Evolutionary conservation across 306 rosid genomes (phyloP).

Genomic region (Quercus cerris): DNA sequence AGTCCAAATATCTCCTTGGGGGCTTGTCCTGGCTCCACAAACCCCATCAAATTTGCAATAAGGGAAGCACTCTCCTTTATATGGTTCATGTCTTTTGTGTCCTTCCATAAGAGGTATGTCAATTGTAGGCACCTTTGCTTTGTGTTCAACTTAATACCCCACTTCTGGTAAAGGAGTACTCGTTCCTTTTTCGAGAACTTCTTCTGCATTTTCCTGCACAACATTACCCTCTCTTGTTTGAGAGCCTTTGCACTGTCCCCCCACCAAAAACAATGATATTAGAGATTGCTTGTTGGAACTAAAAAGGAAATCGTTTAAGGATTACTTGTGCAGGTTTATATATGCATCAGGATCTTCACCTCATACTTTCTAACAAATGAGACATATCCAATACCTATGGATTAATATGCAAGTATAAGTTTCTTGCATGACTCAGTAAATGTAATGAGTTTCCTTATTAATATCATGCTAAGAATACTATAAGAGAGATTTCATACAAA

Average conservation of each 20-base stretch:
- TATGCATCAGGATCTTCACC: background rate
- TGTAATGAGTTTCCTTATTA: no score
- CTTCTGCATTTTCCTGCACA: conserved; percentile 66
- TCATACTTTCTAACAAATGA: background rate
- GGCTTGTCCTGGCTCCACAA: conserved; percentile 40
- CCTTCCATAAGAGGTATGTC: conserved; percentile 57
- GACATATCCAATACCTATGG: no score
- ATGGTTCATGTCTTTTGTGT: conserved; percentile 55
- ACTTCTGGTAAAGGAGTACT: conserved; percentile 53
- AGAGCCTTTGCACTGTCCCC: conserved; percentile 51
- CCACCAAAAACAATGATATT: background rate
- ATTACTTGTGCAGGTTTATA: background rate
- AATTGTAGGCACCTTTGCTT: conserved; percentile 72
- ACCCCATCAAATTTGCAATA: conserved; percentile 68
- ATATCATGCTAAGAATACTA: no score
- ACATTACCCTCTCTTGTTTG: conserved; percentile 72
- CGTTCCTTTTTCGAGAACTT: conserved; percentile 58
- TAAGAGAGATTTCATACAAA: no score
- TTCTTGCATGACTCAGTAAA: no score
- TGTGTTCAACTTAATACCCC: conserved; percentile 61
- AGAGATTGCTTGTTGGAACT: background rate
- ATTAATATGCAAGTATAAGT: no score
- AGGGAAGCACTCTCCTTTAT: conserved; percentile 66
- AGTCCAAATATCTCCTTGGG: conserved; percentile 59
- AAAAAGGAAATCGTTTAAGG: background rate